A percentile compares a stretch with the other conserved stretches of the same genome.
Evolutionary conservation across 257 asterid genomes (phyloP).

Genomic region (Penstemon davidsonii): DNA sequence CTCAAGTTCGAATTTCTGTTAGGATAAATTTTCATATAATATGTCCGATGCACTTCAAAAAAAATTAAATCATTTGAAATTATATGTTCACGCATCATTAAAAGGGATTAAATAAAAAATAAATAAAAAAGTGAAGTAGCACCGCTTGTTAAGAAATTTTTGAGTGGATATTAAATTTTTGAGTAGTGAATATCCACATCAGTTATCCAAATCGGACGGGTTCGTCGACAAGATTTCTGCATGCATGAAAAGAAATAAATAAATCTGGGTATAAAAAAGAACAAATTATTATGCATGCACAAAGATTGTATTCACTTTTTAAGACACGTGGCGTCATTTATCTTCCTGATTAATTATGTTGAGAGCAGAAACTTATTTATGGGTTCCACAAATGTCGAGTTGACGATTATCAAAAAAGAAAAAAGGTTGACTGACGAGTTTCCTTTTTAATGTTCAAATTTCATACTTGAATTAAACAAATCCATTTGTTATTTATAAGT

Average conservation of each 20-base stretch:
- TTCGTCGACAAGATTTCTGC: constrained; percentile 26
- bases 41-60: too few species aligned
- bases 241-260: constrained; percentile 13
- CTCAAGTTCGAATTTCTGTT: too few species aligned
- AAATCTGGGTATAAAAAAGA: neutral
- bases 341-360: constrained; percentile 3
- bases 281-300: constrained; percentile 3
- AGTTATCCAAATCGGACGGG: neutral
- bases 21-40: too few species aligned
- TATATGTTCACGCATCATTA: too few species aligned
- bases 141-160: too few species aligned
- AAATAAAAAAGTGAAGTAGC: too few species aligned
- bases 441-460: neutral
- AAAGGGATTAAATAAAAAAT: too few species aligned
- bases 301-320: neutral
- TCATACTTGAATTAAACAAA: neutral
- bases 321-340: constrained; percentile 1
- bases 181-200: neutral
- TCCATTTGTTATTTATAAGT: neutral
- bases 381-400: constrained; percentile 6
- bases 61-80: too few species aligned
- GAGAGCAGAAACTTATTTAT: neutral
- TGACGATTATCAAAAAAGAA: neutral
- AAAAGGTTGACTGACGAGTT: neutral
- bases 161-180: neutral